Evolutionary conservation across 371 early-diverging fungal species (phyloP).

Genomic region (Basidiobolus meristosporus): DNA sequence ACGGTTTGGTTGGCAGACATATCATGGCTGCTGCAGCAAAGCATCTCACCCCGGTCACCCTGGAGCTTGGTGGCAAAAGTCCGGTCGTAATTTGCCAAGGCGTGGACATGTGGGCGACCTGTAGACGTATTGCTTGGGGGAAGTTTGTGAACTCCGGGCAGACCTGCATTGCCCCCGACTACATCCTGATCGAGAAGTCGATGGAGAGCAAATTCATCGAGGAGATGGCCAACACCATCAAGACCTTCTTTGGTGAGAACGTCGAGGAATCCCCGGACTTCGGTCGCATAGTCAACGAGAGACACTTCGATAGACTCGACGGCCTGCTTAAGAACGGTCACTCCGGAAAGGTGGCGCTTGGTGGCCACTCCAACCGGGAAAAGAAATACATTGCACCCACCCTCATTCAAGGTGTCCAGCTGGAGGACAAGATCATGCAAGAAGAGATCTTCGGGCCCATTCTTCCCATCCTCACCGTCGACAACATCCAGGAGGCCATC

Average conservation of each 20-base stretch:
- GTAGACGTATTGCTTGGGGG: slow-evolving; percentile 63
- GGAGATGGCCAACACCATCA: slow-evolving; percentile 23
- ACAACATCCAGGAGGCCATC: slow-evolving; percentile 50
- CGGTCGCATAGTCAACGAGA: slow-evolving; percentile 45
- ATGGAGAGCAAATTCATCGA: slow-evolving; percentile 24
- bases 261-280: slow-evolving; percentile 27
- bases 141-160: slow-evolving; percentile 66
- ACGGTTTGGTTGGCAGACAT: slow-evolving; percentile 54
- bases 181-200: slow-evolving; percentile 37
- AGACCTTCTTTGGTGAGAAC: slow-evolving; percentile 24
- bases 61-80: slow-evolving; percentile 80
- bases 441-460: slow-evolving; percentile 78
- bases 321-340: slow-evolving; percentile 21
- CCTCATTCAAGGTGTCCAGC: slow-evolving; percentile 27
- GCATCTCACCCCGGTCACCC: slow-evolving; percentile 53
- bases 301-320: slow-evolving; percentile 51
- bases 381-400: slow-evolving; percentile 48
- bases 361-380: slow-evolving; percentile 26
- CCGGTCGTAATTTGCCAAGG: slow-evolving; percentile 54
- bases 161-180: slow-evolving; percentile 80
- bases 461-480: slow-evolving; percentile 57
- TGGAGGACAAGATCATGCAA: slow-evolving; percentile 32
- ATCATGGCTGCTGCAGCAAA: slow-evolving; percentile 61
- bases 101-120: slow-evolving; percentile 36
- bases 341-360: slow-evolving; percentile 25